phyloP scores from a whole-genome alignment of 257 asterid species.

The Penstemon barbatus region DNA sequence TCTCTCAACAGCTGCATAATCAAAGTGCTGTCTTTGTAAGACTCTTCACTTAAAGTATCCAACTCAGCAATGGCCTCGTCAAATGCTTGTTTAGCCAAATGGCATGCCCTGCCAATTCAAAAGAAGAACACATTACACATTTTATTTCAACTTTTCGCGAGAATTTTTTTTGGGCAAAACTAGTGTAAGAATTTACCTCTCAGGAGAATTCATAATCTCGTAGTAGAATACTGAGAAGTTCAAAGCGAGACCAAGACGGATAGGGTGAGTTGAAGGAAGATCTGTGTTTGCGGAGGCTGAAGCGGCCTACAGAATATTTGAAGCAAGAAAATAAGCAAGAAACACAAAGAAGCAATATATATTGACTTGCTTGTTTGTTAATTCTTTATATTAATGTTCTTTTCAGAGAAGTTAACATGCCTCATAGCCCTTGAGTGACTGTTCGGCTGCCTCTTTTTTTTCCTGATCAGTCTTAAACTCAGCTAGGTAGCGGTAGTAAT shows the following conservation, averaged over 20 bases:
- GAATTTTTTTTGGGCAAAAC: background rate
- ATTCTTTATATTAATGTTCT: background rate
- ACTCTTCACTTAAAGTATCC: conserved; percentile 74
- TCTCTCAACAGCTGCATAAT: conserved; percentile 86
- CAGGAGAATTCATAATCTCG: conserved; percentile 88
- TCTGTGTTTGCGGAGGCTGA: conserved; percentile 63
- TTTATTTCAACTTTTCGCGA: conserved; percentile 17
- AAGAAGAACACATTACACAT: background rate
- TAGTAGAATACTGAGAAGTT: conserved; percentile 88
- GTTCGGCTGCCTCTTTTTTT: conserved; percentile 15
- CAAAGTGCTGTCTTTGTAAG: conserved; percentile 79
- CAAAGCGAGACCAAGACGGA: conserved; percentile 89
- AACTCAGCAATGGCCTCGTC: conserved; percentile 78
- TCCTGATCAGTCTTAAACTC: conserved; percentile 12
- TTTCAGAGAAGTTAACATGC: background rate
- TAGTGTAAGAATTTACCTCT: conserved; percentile 44
- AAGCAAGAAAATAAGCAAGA: conserved; percentile 21
- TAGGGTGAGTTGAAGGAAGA: conserved; percentile 81
- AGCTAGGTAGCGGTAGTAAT: conserved; percentile 12
- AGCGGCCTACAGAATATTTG: conserved; percentile 56
- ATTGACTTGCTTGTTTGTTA: too few species aligned
- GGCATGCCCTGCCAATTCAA: conserved; percentile 63
- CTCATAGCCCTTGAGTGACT: conserved; percentile 20
- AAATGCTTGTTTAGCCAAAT: conserved; percentile 84
- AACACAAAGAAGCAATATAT: background rate